These are phyloP conservation scores for Phycomyces nitens DNA, from an alignment of 192 early-diverging fungal species.

Conservation along the genomic window DNA sequence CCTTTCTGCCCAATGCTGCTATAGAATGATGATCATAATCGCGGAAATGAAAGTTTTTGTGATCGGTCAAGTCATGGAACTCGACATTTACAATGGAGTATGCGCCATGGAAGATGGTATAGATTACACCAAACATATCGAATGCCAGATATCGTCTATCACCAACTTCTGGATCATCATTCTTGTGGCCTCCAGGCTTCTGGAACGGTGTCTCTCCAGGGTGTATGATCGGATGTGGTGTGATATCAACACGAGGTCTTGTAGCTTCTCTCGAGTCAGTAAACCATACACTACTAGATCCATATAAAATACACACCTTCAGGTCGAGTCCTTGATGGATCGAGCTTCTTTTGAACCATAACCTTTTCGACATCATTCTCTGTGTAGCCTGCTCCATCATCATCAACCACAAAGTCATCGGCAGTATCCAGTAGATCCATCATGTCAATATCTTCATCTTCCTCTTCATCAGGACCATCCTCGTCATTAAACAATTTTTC, in stretches of 20 bases:
- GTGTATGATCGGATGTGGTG: constrained; percentile 55
- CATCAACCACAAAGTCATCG: constrained; percentile 87
- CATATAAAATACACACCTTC: too few relatives aligned
- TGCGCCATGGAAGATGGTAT: constrained; percentile 63
- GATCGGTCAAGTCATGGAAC: constrained; percentile 80
- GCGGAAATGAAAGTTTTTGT: constrained; percentile 78
- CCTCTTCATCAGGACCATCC: constrained; percentile 24
- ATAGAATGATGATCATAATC: constrained; percentile 77
- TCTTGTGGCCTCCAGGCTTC: constrained; percentile 2
- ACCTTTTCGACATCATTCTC: constrained; percentile 8
- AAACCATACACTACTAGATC: too few relatives aligned
- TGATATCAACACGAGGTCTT: background rate
- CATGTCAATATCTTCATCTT: constrained; percentile 43
- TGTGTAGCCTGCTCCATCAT: constrained; percentile 76
- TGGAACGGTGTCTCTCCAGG: constrained; percentile 71
- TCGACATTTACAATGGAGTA: constrained; percentile 82
- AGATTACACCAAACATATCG: constrained; percentile 81
- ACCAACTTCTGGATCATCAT: constrained; percentile 16
- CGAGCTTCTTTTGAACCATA: too few relatives aligned
- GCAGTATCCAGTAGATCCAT: constrained; percentile 40
- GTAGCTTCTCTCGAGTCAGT: background rate
- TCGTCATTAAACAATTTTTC: constrained; percentile 20
- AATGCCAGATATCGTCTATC: constrained; percentile 72
- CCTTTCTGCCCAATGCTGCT: constrained; percentile 67
- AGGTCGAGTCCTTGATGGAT: too few relatives aligned